Evolutionary conservation across 202 grass and related monocot species (phyloP), one percentile per base, ranked within the genome.

Genomic region (Setaria italica): DNA sequence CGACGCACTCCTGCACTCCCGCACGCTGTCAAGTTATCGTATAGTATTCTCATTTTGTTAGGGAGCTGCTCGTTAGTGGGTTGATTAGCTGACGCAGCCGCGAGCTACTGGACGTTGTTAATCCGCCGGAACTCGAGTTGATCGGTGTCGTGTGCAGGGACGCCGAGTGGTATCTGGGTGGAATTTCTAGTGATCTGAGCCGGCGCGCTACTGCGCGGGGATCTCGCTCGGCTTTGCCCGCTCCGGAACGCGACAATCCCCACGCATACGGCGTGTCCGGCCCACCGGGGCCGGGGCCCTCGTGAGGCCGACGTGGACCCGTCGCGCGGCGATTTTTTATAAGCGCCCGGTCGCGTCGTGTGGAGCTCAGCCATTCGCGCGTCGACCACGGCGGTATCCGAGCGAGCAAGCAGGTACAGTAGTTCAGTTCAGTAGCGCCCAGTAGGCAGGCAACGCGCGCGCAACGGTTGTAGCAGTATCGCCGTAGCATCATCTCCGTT

Each of bases 231-330:
- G 47, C 63, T 55, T 90, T 35, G 74, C 53, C 32, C 51, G 17
- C 84, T 90, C 84, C 84, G 84, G 73, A 66, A 60, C 70, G 80
- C 75, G 85, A 87, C 85, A 80, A 84, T 71, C 35, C 85, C 89
- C 85, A 87, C 77, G 85, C 85, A 7, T n/a, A 12, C 41, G 70
- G 76, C 80, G 89, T 70, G 85, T 74, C 76, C 49, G 30, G 43
- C 39, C 56, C 35, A 37, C 39, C 43, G n/a, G 11, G 19, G 13
- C 34, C 2, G 7, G 7, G 0, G 20, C 67, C 67, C 81, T n/a
- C 76, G 89, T 70, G 70, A 84, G 13, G 13, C 6, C n/a, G 85
- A 87, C 76, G 85, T 70, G 63, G 76, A 62, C 64, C 10, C 32
- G 56, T 1, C 30, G 0, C 39, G 39, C 39, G 2, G 20, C 20